These are phyloP conservation scores for Magnusiomyces paraingens DNA, from an alignment of 1,139 yeast genomes.

Conservation along the genomic window DNA sequence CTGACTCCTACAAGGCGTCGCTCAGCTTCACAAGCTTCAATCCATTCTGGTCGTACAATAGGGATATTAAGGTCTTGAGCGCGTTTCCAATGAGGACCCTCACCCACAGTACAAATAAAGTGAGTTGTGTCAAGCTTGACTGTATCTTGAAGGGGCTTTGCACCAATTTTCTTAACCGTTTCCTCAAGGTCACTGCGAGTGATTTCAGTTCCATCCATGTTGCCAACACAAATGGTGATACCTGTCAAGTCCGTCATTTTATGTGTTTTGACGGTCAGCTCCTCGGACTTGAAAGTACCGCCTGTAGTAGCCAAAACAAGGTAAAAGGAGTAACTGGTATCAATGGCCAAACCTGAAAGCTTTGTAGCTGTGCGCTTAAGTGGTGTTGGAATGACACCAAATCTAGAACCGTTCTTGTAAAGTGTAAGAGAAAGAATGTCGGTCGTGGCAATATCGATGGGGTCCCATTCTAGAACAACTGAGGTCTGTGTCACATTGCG, in stretches of 20 bases:
- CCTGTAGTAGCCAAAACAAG: slow-evolving; percentile 82
- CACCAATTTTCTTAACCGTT: slow-evolving; percentile 69
- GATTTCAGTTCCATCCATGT: slow-evolving; percentile 50
- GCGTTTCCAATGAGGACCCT: slow-evolving; percentile 58
- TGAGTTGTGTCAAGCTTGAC: slow-evolving; percentile 93
- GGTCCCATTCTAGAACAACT: slow-evolving; percentile 92
- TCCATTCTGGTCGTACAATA: slow-evolving; percentile 93
- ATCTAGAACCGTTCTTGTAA: slow-evolving; percentile 70
- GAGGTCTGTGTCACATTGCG: slow-evolving; percentile 89
- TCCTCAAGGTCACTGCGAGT: slow-evolving; percentile 55
- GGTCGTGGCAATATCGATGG: slow-evolving; percentile 76
- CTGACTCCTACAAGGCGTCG: slow-evolving; percentile 90
- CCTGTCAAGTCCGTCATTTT: slow-evolving; percentile 96
- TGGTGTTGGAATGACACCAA: slow-evolving; percentile 86
- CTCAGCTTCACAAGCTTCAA: slow-evolving; percentile 87
- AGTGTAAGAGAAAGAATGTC: slow-evolving; percentile 68
- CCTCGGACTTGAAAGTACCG: slow-evolving; percentile 69
- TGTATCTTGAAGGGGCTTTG: slow-evolving; percentile 63
- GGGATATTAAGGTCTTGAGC: slow-evolving; percentile 90
- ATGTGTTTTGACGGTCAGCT: slow-evolving; percentile 70
- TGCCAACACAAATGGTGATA: slow-evolving; percentile 85
- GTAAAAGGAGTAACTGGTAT: slow-evolving; percentile 73
- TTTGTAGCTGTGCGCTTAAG: slow-evolving; percentile 74
- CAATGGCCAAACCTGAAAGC: slow-evolving; percentile 85
- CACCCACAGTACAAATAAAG: slow-evolving; percentile 71